Evolutionary conservation across 2,329 filamentous ascomycete genomes (phyloP), one percentile per base, ranked within the genome.

Genomic region (Aspergillus glaucus): DNA sequence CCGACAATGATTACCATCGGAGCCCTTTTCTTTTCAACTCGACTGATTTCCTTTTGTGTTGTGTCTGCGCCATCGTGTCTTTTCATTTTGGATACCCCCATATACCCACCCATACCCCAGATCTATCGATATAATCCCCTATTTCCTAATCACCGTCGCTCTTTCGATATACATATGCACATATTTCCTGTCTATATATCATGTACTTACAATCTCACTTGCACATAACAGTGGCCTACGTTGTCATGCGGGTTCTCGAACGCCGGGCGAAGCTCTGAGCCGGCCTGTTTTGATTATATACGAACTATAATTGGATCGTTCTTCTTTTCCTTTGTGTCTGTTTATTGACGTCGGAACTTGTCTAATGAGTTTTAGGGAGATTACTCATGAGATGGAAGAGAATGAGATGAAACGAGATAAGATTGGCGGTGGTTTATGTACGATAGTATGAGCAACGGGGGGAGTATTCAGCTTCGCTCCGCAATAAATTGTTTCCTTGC

Each of bases 211-310:
- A 19, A 19, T 40, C 17, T 40, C 3, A 19, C 51, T 52, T 50
- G 9, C 17, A 14, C 32, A 50, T 37, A 49, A 53, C 55, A 66
- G 64, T 66, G 55, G 57, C 64, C 61, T 68, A 66, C 51, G 19
- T 66, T 41, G 45, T 66, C 26, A 53, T 64, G 12, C 64, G 66
- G 48, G 53, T 64, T 46, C 53, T 67, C 46, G 63, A 69, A 46
- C 65, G 66, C 44, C 61, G 61, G 39, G 43, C 58, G 44, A 70
- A 65, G 51, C 59, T 64, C 39, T 67, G 60, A 61, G 40, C 12
- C 34, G 5, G 24, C 36, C 44, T 24, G 19, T 37, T 22, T 14
- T 12, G 19, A 22, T 6, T 21, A 40, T 19, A 28, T 28, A 12
- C 37, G 37, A 21, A 30, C 26, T 30, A 30, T 30, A 30, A 30